These are phyloP conservation scores for Danielia reshetovae DNA, from an alignment of 805 yeast species.

Conservation along the genomic window DNA sequence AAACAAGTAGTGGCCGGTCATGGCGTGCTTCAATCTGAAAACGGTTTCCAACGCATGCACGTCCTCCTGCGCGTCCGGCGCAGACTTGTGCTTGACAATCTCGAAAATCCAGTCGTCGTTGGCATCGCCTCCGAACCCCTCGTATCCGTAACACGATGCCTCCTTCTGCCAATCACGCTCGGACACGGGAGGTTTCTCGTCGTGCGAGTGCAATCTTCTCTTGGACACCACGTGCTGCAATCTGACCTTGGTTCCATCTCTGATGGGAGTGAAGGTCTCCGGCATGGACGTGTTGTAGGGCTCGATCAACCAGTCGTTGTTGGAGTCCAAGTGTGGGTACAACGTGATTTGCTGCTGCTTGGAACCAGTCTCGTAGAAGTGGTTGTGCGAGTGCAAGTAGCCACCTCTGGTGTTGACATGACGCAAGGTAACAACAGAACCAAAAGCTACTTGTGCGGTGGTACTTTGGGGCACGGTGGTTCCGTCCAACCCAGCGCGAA, in stretches of 20 bases:
- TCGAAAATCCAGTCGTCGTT: slow-evolving; percentile 81
- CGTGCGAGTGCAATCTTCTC: slow-evolving; percentile 78
- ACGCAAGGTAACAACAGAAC: slow-evolving; percentile 62
- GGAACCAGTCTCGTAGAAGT: slow-evolving; percentile 71
- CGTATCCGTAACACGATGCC: slow-evolving; percentile 70
- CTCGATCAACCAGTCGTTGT: slow-evolving; percentile 71
- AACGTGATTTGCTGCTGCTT: slow-evolving; percentile 80
- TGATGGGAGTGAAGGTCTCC: slow-evolving; percentile 58
- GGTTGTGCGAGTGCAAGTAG: slow-evolving; percentile 77
- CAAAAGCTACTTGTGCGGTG: slow-evolving; percentile 66
- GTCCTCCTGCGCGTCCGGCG: slow-evolving; percentile 46
- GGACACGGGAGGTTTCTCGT: slow-evolving; percentile 73
- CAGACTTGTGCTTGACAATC: slow-evolving; percentile 53
- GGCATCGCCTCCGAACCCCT: slow-evolving; percentile 76
- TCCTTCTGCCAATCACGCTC: slow-evolving; percentile 84
- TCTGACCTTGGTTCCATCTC: slow-evolving; percentile 68
- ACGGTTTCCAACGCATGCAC: slow-evolving; percentile 66
- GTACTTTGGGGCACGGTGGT: slow-evolving; percentile 58
- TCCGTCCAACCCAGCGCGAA: slow-evolving; percentile 60
- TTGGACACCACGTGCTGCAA: slow-evolving; percentile 54
- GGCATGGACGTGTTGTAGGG: slow-evolving; percentile 57
- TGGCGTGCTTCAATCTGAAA: slow-evolving; percentile 72
- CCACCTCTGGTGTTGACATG: slow-evolving; percentile 75
- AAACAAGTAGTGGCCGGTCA: slow-evolving; percentile 73
- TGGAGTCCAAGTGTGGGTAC: slow-evolving; percentile 72